phyloP scores from a whole-genome alignment of 2,329 filamentous ascomycete species.

The Phaeosphaeriaceae sp. region DNA sequence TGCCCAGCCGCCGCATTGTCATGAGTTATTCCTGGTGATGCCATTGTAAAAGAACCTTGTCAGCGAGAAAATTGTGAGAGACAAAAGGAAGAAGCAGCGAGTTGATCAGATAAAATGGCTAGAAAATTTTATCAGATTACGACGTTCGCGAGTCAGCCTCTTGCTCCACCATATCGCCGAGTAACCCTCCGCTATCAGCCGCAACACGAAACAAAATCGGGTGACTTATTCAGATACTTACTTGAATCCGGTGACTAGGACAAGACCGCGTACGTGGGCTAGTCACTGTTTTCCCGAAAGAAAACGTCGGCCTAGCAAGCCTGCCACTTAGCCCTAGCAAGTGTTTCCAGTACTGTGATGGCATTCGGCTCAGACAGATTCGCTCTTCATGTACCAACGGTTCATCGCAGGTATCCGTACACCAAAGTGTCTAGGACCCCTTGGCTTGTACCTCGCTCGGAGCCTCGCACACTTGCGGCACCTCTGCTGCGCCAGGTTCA shows the following conservation, averaged over 20 bases:
- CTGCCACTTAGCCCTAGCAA: no score
- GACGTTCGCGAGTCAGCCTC: not conserved
- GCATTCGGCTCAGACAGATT: no score
- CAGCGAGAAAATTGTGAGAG: not conserved
- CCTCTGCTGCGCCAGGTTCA: not conserved
- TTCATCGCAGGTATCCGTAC: no score
- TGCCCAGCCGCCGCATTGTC: not conserved
- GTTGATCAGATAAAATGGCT: not conserved
- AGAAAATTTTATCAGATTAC: not conserved
- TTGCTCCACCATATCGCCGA: not conserved
- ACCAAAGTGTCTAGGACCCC: not conserved
- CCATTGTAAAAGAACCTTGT: not conserved
- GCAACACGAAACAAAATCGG: not conserved
- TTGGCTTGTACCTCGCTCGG: not conserved
- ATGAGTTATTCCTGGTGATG: not conserved
- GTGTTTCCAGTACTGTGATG: no score
- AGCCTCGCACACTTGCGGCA: not conserved
- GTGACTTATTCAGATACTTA: not conserved
- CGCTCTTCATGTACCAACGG: no score
- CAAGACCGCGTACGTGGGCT: not conserved
- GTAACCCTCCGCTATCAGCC: not conserved
- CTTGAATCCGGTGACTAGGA: not conserved
- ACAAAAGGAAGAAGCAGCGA: not conserved
- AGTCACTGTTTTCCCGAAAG: not conserved
- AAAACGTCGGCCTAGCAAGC: not conserved